Evolutionary conservation across 2,329 filamentous ascomycete genomes (phyloP).

Genomic region (Tricladium varicosporioides): DNA sequence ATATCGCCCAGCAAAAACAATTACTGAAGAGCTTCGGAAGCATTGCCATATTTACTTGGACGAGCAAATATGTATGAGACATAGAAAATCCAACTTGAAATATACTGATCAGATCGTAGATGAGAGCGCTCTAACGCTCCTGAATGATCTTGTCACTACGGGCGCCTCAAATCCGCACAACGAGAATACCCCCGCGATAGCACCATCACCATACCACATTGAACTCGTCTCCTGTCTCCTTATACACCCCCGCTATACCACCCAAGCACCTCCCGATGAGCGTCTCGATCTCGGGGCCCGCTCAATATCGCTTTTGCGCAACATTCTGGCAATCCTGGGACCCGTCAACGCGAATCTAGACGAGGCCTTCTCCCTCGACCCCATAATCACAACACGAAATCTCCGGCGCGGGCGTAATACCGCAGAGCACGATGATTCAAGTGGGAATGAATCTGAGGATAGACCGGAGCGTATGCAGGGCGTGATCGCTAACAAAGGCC

Average conservation of each 20-base stretch:
- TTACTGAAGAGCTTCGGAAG: conserved; percentile 63
- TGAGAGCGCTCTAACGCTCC: conserved; percentile 58
- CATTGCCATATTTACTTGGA: conserved; percentile 73
- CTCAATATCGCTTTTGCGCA: conserved; percentile 68
- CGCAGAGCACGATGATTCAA: conserved; percentile 37
- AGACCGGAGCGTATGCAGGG: conserved; percentile 52
- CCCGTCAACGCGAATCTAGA: conserved; percentile 67
- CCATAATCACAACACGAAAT: conserved; percentile 24
- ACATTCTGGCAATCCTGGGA: conserved; percentile 63
- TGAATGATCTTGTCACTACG: conserved; percentile 61
- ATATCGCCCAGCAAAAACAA: conserved; percentile 53
- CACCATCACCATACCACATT: conserved; percentile 72
- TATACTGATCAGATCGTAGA: conserved; percentile 38
- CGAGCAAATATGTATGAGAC: conserved; percentile 48
- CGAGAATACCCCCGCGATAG: conserved; percentile 46
- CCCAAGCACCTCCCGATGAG: conserved; percentile 61
- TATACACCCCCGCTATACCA: conserved; percentile 80
- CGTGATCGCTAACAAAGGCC: conserved; percentile 60
- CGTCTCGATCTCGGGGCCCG: conserved; percentile 61
- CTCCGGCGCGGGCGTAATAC: conserved; percentile 27
- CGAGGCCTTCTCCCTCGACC: conserved; percentile 69
- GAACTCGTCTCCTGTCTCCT: conserved; percentile 76
- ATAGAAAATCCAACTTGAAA: not conserved
- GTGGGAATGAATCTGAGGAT: conserved; percentile 41
- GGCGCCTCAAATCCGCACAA: conserved; percentile 40